phyloP scores from a whole-genome alignment of 2,329 filamentous ascomycete genomes.

The Pseudogymnoascus sp. region DNA sequence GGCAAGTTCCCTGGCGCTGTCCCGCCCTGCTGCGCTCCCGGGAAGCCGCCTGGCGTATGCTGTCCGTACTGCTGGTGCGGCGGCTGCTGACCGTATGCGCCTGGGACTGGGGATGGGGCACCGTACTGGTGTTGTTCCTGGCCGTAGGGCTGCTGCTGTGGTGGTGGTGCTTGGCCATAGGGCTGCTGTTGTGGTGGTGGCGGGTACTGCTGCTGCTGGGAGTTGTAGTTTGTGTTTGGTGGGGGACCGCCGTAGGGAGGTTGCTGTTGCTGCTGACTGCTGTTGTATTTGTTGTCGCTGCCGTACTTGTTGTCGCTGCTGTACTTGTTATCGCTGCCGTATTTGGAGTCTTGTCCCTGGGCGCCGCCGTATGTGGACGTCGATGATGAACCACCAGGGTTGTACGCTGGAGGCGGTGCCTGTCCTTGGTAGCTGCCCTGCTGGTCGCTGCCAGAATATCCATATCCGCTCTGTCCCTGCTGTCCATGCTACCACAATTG shows the following conservation, averaged over 20 bases:
- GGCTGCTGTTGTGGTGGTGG: constrained; percentile 2
- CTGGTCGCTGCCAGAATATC: constrained; percentile 45
- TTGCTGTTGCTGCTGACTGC: constrained; percentile 14
- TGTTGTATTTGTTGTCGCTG: constrained; percentile 9
- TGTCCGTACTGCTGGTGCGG: constrained; percentile 4
- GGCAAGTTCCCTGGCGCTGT: not conserved
- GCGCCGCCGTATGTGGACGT: constrained; percentile 16
- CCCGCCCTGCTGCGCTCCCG: not conserved
- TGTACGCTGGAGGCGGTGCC: constrained; percentile 57
- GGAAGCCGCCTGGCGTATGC: not conserved
- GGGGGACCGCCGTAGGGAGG: constrained; percentile 22
- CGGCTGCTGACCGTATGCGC: not conserved
- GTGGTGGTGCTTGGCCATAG: constrained; percentile 9
- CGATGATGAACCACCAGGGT: constrained; percentile 32
- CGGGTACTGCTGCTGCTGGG: constrained; percentile 18
- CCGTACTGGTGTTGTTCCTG: constrained; percentile 14
- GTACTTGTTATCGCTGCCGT: not conserved
- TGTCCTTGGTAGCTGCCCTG: constrained; percentile 53
- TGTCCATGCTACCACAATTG: constrained; percentile 18
- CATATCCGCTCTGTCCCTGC: constrained; percentile 50
- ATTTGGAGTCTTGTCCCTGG: constrained; percentile 9
- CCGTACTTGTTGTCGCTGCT: not conserved
- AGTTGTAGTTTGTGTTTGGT: constrained; percentile 6
- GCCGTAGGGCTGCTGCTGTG: constrained; percentile 9
- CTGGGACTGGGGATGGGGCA: not conserved